Evolutionary conservation across 148 eudicot species (phyloP).

Genomic region (Dysphania ambrosioides): DNA sequence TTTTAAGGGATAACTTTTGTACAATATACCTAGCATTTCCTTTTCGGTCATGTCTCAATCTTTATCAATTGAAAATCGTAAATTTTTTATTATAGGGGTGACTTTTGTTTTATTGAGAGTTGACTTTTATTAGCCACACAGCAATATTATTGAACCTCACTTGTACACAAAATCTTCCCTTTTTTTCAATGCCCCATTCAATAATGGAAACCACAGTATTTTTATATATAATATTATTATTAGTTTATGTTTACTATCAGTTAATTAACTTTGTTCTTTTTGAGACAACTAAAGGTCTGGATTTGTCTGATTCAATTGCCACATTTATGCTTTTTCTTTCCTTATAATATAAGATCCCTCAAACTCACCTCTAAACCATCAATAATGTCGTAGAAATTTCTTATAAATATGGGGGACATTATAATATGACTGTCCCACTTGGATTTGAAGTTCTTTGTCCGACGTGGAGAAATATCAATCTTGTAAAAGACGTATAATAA

Average conservation of each 20-base stretch:
- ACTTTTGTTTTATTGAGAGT: no score
- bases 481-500: constrained; percentile 8
- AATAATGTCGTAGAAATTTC: background rate
- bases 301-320: constrained; percentile 17
- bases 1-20: no score
- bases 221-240: background rate
- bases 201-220: background rate
- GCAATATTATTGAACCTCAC: no score
- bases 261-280: constrained; percentile 3
- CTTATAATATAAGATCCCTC: background rate
- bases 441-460: background rate
- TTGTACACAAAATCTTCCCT: no score
- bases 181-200: background rate
- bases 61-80: no score
- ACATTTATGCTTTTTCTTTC: constrained; percentile 1
- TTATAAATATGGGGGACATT: background rate
- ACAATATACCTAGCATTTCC: no score
- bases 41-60: no score
- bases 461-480: constrained; percentile 27
- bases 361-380: background rate
- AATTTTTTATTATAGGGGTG: no score
- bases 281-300: constrained; percentile 19
- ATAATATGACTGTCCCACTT: constrained; percentile 22
- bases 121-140: no score
- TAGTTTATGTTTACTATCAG: background rate